Conservation (phyloP, 257 asterid genomes). For the Solanum tarapatanum region DNA sequence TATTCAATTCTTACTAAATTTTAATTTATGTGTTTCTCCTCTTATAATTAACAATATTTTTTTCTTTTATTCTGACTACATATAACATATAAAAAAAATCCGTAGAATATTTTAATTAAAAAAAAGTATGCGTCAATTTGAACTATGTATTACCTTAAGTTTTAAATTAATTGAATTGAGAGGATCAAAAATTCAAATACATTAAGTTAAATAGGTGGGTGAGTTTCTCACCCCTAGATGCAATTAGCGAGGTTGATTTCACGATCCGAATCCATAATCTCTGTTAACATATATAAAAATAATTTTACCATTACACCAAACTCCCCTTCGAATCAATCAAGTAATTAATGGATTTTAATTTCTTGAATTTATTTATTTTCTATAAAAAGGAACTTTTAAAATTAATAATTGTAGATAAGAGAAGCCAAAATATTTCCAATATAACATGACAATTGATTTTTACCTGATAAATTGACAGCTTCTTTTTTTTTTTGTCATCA, state of each 20-base stretch:
- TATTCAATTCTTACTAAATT: neutral
- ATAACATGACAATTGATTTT: neutral
- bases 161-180: neutral
- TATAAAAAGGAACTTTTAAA: neutral
- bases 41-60: neutral
- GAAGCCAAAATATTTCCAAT: neutral
- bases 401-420: neutral
- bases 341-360: too few relatives aligned
- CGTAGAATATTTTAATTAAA: too few relatives aligned
- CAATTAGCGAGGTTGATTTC: neutral
- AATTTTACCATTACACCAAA: neutral
- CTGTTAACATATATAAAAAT: too few relatives aligned
- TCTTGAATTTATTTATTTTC: too few relatives aligned
- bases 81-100: neutral
- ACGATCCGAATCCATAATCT: neutral
- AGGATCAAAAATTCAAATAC: neutral
- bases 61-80: neutral
- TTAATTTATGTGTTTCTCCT: neutral
- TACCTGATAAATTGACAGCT: neutral
- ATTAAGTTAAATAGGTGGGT: neutral
- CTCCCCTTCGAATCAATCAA: neutral
- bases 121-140: neutral
- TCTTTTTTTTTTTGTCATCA: neutral
- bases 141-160: neutral
- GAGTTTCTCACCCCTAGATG: neutral